phyloP scores from a whole-genome alignment of 2,329 filamentous ascomycete genomes.

The Monilinia fructicola region DNA sequence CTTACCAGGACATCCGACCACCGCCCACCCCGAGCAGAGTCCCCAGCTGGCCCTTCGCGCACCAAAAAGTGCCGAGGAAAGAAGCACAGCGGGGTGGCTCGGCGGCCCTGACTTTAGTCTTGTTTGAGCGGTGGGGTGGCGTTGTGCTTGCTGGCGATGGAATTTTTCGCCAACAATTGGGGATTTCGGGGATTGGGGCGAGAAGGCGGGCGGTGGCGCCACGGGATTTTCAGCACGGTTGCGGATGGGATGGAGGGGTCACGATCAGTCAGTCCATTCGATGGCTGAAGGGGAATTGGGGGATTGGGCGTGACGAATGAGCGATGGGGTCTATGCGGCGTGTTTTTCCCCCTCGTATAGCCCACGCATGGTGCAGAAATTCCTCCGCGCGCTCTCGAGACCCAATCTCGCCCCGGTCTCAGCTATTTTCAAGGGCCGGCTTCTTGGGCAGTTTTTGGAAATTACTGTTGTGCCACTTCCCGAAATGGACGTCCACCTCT shows the following conservation, averaged over 20 bases:
- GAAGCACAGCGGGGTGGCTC: neutral
- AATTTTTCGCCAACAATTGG: neutral
- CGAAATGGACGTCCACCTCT: slow-evolving; percentile 3
- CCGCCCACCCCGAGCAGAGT: neutral
- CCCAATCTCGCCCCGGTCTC: neutral
- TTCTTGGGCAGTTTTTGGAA: neutral
- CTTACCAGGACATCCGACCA: neutral
- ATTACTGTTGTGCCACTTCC: neutral
- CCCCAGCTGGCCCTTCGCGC: neutral
- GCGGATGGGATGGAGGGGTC: neutral
- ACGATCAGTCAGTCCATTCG: neutral
- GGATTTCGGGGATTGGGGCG: neutral
- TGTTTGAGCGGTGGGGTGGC: neutral
- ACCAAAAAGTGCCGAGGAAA: neutral
- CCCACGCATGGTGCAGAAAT: neutral
- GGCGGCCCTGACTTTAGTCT: slow-evolving; percentile 10
- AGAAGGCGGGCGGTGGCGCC: neutral
- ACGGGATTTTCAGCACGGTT: neutral
- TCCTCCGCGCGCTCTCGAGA: neutral
- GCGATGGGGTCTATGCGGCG: neutral
- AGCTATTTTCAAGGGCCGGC: neutral
- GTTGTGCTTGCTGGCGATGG: neutral
- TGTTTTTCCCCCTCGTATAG: slow-evolving; percentile 1
- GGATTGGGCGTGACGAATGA: slow-evolving; percentile 8
- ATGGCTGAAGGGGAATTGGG: neutral